Percentiles rank a stretch among this genome's conserved stretches.
These are phyloP conservation scores for Leucocoprinus leucothites DNA, from an alignment of 768 basidiomycete genomes.

Conservation along the genomic window DNA sequence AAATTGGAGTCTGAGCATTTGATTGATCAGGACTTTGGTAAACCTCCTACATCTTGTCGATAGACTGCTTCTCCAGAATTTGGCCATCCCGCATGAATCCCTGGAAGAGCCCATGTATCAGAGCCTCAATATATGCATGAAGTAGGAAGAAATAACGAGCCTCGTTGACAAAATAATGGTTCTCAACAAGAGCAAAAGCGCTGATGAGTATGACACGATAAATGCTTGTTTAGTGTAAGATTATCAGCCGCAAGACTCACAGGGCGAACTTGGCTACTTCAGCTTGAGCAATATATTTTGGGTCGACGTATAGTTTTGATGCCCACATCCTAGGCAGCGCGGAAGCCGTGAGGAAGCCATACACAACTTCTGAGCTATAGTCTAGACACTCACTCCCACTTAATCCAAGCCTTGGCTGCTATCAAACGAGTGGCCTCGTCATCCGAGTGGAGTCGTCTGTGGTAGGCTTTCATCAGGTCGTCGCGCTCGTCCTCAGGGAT, in stretches of 20 bases:
- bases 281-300: constrained; percentile 65
- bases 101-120: constrained; percentile 29
- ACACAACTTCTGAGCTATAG: not conserved
- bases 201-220: constrained; percentile 34
- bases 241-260: constrained; percentile 61
- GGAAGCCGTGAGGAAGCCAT: not conserved
- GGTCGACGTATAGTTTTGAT: constrained; percentile 68
- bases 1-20: not conserved
- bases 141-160: constrained; percentile 30
- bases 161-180: constrained; percentile 86
- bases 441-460: constrained; percentile 68
- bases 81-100: constrained; percentile 90
- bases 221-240: not conserved
- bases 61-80: constrained; percentile 75
- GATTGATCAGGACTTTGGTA: no score
- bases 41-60: constrained; percentile 81
- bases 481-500: constrained; percentile 79
- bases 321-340: constrained; percentile 69
- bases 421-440: constrained; percentile 61
- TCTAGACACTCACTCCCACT: constrained; percentile 75
- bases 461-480: constrained; percentile 84
- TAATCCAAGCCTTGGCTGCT: constrained; percentile 87
- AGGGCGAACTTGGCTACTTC: constrained; percentile 68
- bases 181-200: constrained; percentile 86
- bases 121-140: not conserved